Percentiles rank a stretch among this genome's conserved stretches.
Conservation (phyloP, 257 asterid species). For the Misopates orontium region DNA sequence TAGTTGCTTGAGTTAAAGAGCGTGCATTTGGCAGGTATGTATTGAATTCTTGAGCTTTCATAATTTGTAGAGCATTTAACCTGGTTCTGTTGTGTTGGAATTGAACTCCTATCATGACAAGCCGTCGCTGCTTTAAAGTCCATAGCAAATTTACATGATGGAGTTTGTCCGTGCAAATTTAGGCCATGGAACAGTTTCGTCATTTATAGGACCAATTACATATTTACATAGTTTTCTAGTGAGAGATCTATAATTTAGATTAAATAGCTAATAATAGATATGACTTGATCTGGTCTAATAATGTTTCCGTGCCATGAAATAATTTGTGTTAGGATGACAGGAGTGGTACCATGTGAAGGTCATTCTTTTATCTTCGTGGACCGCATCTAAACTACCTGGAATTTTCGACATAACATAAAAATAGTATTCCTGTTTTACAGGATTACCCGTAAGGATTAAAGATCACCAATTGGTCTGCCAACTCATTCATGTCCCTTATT, state of each 20-base stretch:
- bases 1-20: too few species aligned
- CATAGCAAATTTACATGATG: too few species aligned
- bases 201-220: too few species aligned
- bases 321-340: background rate
- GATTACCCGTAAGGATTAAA: too few species aligned
- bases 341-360: conserved; percentile 7
- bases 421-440: too few species aligned
- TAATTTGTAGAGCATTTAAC: background rate
- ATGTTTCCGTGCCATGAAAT: background rate
- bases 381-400: background rate
- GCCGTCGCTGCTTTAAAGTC: too few species aligned
- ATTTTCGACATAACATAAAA: too few species aligned
- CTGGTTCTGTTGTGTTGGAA: background rate
- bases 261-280: background rate
- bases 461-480: too few species aligned
- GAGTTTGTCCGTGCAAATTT: too few species aligned
- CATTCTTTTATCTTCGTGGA: background rate
- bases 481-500: too few species aligned
- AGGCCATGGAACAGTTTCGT: too few species aligned
- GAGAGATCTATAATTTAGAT: background rate
- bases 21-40: background rate
- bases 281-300: background rate
- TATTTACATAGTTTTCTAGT: too few species aligned
- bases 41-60: background rate
- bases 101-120: background rate